Conservation (phyloP, 495 filamentous ascomycete genomes). For the Aspergillus biplanus region DNA sequence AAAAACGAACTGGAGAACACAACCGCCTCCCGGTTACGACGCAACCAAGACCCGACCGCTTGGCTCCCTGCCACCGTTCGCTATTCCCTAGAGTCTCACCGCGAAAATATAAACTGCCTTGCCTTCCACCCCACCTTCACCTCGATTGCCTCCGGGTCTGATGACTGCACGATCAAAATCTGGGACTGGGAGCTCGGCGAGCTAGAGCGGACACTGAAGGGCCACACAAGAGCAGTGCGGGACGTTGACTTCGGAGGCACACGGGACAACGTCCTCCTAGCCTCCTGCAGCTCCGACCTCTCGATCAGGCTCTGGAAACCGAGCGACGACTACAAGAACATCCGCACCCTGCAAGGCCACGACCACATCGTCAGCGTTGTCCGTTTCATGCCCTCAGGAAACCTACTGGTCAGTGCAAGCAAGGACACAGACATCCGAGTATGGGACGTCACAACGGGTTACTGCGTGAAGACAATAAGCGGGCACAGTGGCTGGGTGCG, state of each 20-base stretch:
- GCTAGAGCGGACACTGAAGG: constrained; percentile 87
- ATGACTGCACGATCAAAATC: constrained; percentile 93
- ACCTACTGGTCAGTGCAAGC: constrained; percentile 79
- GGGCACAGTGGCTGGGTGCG: constrained; percentile 79
- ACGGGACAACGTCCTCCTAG: constrained; percentile 82
- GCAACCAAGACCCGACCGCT: too few relatives aligned
- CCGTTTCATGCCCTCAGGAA: constrained; percentile 88
- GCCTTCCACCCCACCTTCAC: constrained; percentile 96
- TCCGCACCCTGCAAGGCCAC: constrained; percentile 88
- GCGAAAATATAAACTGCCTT: constrained; percentile 83
- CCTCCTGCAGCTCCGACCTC: constrained; percentile 86
- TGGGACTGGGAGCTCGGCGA: constrained; percentile 99
- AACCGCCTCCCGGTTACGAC: too few relatives aligned
- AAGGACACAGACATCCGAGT: constrained; percentile 79
- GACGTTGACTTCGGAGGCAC: constrained; percentile 94
- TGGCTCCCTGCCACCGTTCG: too few relatives aligned
- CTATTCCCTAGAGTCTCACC: too few relatives aligned
- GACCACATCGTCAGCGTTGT: constrained; percentile 89
- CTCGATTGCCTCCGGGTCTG: constrained; percentile 89
- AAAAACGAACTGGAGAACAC: too few relatives aligned
- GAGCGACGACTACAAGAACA: constrained; percentile 91
- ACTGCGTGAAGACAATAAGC: constrained; percentile 84
- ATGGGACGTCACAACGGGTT: constrained; percentile 89
- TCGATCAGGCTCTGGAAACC: constrained; percentile 98
- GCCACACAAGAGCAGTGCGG: constrained; percentile 89